Conservation (phyloP, 2,329 filamentous ascomycete species). For the Xylaria sp. region DNA sequence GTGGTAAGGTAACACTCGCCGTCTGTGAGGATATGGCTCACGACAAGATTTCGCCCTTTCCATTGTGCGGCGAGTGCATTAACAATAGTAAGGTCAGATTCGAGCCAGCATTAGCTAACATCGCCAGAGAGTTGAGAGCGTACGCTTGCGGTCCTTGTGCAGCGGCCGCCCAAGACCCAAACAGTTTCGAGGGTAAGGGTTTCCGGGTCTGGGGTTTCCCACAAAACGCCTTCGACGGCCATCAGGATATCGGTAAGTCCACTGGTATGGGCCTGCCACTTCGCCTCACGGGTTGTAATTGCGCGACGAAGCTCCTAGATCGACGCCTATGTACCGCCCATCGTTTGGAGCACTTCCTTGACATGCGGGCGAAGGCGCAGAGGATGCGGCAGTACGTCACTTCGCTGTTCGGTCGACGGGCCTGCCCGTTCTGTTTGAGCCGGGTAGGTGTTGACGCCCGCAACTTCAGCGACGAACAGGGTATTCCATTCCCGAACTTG, state of each 20-base stretch:
- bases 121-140: constrained; percentile 46
- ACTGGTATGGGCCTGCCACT: constrained; percentile 20
- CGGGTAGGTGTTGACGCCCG: constrained; percentile 28
- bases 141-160: constrained; percentile 48
- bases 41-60: background rate
- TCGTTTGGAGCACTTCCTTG: constrained; percentile 46
- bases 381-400: constrained; percentile 46
- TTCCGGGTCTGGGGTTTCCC: constrained; percentile 47
- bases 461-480: constrained; percentile 28
- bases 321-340: constrained; percentile 51
- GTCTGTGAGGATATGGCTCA: constrained; percentile 41
- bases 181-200: constrained; percentile 29
- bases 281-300: constrained; percentile 52
- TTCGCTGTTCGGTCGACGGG: constrained; percentile 37
- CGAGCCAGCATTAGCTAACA: constrained; percentile 18
- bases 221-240: background rate
- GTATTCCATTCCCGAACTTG: constrained; percentile 18
- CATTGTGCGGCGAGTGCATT: background rate
- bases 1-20: background rate
- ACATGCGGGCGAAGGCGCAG: constrained; percentile 40
- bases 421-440: constrained; percentile 50
- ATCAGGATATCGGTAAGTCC: background rate
- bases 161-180: constrained; percentile 10
- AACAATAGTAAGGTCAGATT: constrained; percentile 32
- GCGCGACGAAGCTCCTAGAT: constrained; percentile 50